Conservation (phyloP, 1,284 basidiomycete species). For the Irpex rosettiformis region DNA sequence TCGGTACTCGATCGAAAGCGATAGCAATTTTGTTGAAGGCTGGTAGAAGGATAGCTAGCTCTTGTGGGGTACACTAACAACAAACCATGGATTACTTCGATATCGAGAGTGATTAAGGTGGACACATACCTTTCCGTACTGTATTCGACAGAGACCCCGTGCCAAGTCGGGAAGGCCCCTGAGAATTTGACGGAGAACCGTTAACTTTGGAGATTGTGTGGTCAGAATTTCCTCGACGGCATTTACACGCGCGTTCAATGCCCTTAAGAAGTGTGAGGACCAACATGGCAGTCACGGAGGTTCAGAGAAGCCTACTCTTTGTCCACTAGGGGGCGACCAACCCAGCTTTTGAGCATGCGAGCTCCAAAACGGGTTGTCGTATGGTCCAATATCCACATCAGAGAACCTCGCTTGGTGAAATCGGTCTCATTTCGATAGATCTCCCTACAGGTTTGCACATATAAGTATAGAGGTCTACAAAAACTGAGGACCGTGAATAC, state of each 20-base stretch:
- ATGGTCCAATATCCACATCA: slow-evolving; percentile 85
- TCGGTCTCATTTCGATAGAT: slow-evolving; percentile 91
- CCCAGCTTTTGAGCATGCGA: slow-evolving; percentile 81
- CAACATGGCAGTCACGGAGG: too few species aligned
- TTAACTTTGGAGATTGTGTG: slow-evolving; percentile 53
- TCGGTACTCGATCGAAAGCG: slow-evolving; percentile 50
- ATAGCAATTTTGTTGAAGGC: slow-evolving; percentile 74
- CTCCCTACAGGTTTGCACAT: slow-evolving; percentile 45
- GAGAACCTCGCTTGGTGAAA: slow-evolving; percentile 67
- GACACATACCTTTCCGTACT: slow-evolving; percentile 74
- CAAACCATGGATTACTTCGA: background rate
- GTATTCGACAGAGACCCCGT: slow-evolving; percentile 84
- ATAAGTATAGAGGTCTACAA: too few species aligned
- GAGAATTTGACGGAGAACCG: slow-evolving; percentile 67
- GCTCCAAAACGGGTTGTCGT: slow-evolving; percentile 89
- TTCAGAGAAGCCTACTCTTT: slow-evolving; percentile 65
- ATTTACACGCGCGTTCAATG: slow-evolving; percentile 73
- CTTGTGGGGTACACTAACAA: slow-evolving; percentile 75
- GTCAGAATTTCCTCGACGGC: slow-evolving; percentile 81
- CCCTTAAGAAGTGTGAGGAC: slow-evolving; percentile 34
- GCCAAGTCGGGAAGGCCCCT: slow-evolving; percentile 85
- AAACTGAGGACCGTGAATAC: slow-evolving; percentile 17
- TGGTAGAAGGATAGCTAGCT: slow-evolving; percentile 75
- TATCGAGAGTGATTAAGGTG: background rate
- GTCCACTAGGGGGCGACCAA: slow-evolving; percentile 82